A percentile compares a stretch with the other conserved stretches of the same genome.
phyloP scores from a whole-genome alignment of 2,329 filamentous ascomycete genomes.

The Epichloe amarillans region DNA sequence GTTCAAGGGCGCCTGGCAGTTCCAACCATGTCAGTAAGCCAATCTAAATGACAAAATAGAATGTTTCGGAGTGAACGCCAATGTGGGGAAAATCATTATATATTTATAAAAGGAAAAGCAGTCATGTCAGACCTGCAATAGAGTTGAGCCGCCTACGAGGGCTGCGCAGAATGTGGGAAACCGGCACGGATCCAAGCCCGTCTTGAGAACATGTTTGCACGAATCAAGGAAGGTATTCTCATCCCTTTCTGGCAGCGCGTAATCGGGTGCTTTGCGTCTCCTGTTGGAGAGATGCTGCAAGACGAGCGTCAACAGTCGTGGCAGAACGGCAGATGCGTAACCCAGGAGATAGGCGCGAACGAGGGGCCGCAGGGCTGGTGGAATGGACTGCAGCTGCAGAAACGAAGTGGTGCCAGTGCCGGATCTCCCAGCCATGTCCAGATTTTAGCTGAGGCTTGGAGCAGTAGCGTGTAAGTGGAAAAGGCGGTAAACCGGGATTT shows the following conservation, averaged over 20 bases:
- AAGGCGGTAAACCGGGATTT: not conserved
- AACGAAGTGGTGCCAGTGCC: not conserved
- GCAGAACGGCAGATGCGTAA: slow-evolving; percentile 45
- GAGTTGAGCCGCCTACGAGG: slow-evolving; percentile 44
- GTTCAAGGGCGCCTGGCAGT: slow-evolving; percentile 17
- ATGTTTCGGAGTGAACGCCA: not conserved
- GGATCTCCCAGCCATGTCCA: not conserved
- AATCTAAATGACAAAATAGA: not conserved
- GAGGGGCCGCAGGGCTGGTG: slow-evolving; percentile 39
- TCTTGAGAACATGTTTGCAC: slow-evolving; percentile 29
- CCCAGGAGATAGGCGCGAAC: slow-evolving; percentile 47
- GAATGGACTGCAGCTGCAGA: slow-evolving; percentile 22
- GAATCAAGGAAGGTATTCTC: slow-evolving; percentile 19
- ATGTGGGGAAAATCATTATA: not conserved
- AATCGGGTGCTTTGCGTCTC: slow-evolving; percentile 16
- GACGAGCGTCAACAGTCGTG: slow-evolving; percentile 40
- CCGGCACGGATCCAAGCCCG: slow-evolving; percentile 39
- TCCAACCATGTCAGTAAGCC: slow-evolving; percentile 7
- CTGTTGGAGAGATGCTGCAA: slow-evolving; percentile 33
- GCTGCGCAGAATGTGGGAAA: slow-evolving; percentile 51
- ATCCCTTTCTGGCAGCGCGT: slow-evolving; percentile 15
- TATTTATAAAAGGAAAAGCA: not conserved
- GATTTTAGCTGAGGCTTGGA: not conserved
- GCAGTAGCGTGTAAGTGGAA: not conserved
- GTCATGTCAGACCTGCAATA: slow-evolving; percentile 36